These are phyloP conservation scores for Buddleja alternifolia DNA, from an alignment of 257 asterid genomes.

Conservation along the genomic window DNA sequence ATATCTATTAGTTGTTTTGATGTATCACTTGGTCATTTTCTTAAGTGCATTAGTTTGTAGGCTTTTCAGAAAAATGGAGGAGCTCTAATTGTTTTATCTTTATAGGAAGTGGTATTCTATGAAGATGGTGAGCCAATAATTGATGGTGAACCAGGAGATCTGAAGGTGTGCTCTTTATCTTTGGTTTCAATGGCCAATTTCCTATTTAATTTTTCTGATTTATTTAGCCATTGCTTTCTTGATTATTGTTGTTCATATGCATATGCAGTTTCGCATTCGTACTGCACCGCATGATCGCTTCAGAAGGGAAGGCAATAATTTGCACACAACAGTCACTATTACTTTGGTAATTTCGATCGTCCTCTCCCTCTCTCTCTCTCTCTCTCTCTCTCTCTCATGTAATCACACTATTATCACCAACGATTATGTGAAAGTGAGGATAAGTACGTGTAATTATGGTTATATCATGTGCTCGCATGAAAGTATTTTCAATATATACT, in stretches of 20 bases:
- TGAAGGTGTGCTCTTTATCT: constrained; percentile 62
- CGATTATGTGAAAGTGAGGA: too few species aligned
- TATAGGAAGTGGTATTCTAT: constrained; percentile 86
- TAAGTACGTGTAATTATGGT: too few species aligned
- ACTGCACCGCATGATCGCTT: constrained; percentile 91
- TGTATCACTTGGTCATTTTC: too few species aligned
- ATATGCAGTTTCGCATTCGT: constrained; percentile 75
- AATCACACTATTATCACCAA: too few species aligned
- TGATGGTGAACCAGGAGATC: constrained; percentile 99
- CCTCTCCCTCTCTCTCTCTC: background rate
- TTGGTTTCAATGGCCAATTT: background rate
- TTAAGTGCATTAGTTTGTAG: background rate
- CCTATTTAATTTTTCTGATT: constrained; percentile 16
- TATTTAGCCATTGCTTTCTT: constrained; percentile 12
- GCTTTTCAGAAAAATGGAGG: background rate
- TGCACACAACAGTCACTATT: constrained; percentile 76
- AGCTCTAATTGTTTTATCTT: constrained; percentile 20
- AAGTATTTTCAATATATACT: background rate
- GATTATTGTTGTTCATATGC: constrained; percentile 14
- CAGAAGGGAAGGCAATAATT: constrained; percentile 89
- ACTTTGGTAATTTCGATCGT: constrained; percentile 61
- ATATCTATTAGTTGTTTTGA: too few species aligned
- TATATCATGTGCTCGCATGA: too few species aligned
- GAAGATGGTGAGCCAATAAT: constrained; percentile 94
- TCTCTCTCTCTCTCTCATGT: background rate